A percentile compares a stretch with the other conserved stretches of the same genome.
Conservation (phyloP, 2,329 filamentous ascomycete species). For the Epichloe hybrida region DNA sequence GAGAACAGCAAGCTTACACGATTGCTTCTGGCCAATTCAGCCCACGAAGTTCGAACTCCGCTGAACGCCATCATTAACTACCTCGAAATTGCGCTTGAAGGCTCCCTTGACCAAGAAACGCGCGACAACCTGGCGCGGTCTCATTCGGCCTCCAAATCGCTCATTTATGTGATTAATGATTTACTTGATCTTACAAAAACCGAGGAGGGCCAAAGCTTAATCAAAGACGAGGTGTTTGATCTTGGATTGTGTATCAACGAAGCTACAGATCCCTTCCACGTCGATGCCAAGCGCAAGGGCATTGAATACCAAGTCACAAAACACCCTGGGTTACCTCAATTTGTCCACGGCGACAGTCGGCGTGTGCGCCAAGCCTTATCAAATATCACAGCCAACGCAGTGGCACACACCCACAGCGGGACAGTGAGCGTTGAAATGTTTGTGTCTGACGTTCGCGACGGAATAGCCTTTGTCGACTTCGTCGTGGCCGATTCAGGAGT, state of each 20-base stretch:
- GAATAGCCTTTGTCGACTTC: conserved; percentile 56
- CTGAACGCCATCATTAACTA: conserved; percentile 93
- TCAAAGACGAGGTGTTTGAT: conserved; percentile 73
- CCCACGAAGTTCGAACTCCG: conserved; percentile 82
- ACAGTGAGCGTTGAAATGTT: conserved; percentile 59
- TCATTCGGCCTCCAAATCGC: conserved; percentile 79
- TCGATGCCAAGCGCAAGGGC: conserved; percentile 63
- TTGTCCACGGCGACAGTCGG: conserved; percentile 66
- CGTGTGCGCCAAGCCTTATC: conserved; percentile 70
- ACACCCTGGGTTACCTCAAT: conserved; percentile 53
- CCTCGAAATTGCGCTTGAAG: conserved; percentile 79
- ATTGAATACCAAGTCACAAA: conserved; percentile 56
- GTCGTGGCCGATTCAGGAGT: conserved; percentile 61
- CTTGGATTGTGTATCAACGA: conserved; percentile 58
- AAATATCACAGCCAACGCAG: conserved; percentile 74
- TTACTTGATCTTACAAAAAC: conserved; percentile 78
- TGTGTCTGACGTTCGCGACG: conserved; percentile 38
- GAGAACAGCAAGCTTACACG: conserved; percentile 71
- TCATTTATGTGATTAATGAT: conserved; percentile 92
- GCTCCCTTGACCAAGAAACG: conserved; percentile 64
- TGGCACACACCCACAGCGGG: conserved; percentile 60
- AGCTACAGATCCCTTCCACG: conserved; percentile 59
- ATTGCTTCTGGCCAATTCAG: conserved; percentile 72
- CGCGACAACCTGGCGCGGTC: conserved; percentile 73
- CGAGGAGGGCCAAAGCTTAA: conserved; percentile 64